Base-by-base conservation (phyloP, 2,329 filamentous ascomycete genomes). In the Colletotrichum zoysiae region DNA sequence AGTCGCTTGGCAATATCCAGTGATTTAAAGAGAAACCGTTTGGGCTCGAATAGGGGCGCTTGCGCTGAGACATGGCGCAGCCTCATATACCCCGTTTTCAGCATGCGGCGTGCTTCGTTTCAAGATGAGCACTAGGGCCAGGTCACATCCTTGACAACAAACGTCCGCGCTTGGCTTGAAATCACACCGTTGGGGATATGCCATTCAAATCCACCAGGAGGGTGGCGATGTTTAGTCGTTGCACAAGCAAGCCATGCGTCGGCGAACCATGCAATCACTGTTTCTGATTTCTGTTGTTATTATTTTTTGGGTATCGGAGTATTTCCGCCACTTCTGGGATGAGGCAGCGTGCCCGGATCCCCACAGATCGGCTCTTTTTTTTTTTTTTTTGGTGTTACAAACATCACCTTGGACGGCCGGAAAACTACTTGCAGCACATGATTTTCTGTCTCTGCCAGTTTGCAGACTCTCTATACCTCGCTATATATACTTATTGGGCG, bases 1-100 rank as follows among this genome's bases (percentile, higher is more conserved):
- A 77, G 75, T 77, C 80, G 57, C 76, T 83, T 48, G 76, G 76
- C 71, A 76, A 67, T 60, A 77, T 64, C 11, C 65, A 65, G 42
- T 51, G 57, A 62, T 67, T 66, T 67, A 57, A 53, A 40, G 18
- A 53, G 16, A 18, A 50, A n/a, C 20, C 20, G 42, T n/a, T 12
- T 18, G 20, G 9, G 51, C 57, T 35, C 48, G 48, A 61, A 71
- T 58, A 73, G 67, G 67, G 70, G 67, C 57, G 26, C 26, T 67
- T 61, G 60, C 61, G 50, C 62, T 50, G 63, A 68, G 67, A 57
- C 67, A 67, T 73, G 58, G 71, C 18, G 35, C 42, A 26, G 42
- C 67, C 58, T 59, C 35, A 26, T 70, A 65, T 65, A 73, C 38
- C 50, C 70, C 56, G 67, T 60, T 48, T 50, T 50, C 55, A 65